Percentiles rank a stretch among this genome's conserved stretches.
Evolutionary conservation across 192 early-diverging fungal genomes (phyloP).

Genomic region (Pilobolus umbonatus): DNA sequence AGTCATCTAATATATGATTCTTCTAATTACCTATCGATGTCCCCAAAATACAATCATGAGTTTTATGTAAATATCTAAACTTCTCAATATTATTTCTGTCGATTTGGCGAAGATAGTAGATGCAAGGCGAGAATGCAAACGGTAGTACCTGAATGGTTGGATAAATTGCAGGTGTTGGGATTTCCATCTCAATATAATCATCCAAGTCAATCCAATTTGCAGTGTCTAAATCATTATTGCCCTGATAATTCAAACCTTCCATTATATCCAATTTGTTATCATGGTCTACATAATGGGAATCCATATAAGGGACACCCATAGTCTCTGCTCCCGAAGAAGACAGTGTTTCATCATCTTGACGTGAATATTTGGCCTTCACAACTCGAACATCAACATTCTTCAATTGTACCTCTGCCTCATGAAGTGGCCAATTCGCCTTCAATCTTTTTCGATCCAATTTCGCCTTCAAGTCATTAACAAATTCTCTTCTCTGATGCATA

Average conservation of each 20-base stretch:
- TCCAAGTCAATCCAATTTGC: constrained; percentile 47
- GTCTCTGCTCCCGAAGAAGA: constrained; percentile 2
- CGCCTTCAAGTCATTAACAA: constrained; percentile 9
- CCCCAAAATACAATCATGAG: constrained; percentile 39
- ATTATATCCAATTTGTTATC: constrained; percentile 13
- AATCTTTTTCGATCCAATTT: constrained; percentile 26
- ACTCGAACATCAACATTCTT: constrained; percentile 36
- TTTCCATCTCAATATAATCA: constrained; percentile 48
- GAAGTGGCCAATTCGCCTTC: constrained; percentile 32
- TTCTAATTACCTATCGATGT: constrained; percentile 31
- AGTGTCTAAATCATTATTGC: constrained; percentile 13
- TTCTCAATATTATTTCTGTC: constrained; percentile 32
- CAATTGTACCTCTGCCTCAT: constrained; percentile 40
- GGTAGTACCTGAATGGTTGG: constrained; percentile 44
- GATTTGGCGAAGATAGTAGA: constrained; percentile 45
- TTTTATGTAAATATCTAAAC: constrained; percentile 31
- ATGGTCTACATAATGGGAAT: neutral
- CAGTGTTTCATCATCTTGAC: neutral
- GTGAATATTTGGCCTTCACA: constrained; percentile 18
- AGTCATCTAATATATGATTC: neutral
- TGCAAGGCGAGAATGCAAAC: constrained; percentile 54
- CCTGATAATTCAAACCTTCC: constrained; percentile 6
- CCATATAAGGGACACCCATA: neutral
- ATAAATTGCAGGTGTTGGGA: constrained; percentile 25
- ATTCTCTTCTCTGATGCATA: constrained; percentile 35